Conservation (phyloP, 495 filamentous ascomycete genomes). For the Aspergillus steynii region DNA sequence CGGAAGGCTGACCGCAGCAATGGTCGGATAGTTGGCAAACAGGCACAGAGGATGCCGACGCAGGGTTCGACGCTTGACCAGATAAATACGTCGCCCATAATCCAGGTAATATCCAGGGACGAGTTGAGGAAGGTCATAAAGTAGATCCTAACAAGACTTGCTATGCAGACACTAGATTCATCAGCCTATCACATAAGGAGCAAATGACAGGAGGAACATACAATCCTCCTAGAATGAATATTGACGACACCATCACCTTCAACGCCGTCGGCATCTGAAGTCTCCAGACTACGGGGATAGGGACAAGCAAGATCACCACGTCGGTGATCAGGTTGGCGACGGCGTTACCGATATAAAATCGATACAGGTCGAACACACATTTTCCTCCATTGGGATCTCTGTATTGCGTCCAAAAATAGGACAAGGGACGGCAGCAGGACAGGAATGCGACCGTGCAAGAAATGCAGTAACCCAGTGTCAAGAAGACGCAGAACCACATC, state of each 20-base stretch:
- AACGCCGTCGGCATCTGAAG: constrained; percentile 31
- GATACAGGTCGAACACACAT: constrained; percentile 16
- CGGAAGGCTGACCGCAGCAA: constrained; percentile 11
- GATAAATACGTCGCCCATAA: constrained; percentile 20
- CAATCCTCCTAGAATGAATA: constrained; percentile 39
- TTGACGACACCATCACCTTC: constrained; percentile 28
- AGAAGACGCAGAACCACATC: constrained; percentile 17
- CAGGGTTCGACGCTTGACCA: constrained; percentile 26
- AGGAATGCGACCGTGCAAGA: constrained; percentile 13
- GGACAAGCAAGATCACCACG: constrained; percentile 34
- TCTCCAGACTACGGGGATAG: constrained; percentile 35
- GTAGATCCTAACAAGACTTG: constrained; percentile 24
- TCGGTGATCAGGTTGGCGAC: constrained; percentile 34
- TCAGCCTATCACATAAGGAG: not conserved
- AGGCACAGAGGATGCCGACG: constrained; percentile 26
- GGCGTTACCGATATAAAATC: constrained; percentile 18
- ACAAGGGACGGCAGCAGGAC: constrained; percentile 13
- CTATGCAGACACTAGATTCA: constrained; percentile 26
- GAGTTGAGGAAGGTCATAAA: constrained; percentile 15
- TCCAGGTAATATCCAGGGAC: constrained; percentile 22
- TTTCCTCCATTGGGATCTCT: constrained; percentile 13
- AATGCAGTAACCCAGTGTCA: constrained; percentile 16
- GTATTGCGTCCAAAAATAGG: constrained; percentile 22
- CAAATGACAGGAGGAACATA: constrained; percentile 18
- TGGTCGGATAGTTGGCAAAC: constrained; percentile 21